Percentiles rank a stretch among this genome's conserved stretches.
These are phyloP conservation scores for Irpex sp. DNA, from an alignment of 1,284 basidiomycete genomes.

Conservation along the genomic window DNA sequence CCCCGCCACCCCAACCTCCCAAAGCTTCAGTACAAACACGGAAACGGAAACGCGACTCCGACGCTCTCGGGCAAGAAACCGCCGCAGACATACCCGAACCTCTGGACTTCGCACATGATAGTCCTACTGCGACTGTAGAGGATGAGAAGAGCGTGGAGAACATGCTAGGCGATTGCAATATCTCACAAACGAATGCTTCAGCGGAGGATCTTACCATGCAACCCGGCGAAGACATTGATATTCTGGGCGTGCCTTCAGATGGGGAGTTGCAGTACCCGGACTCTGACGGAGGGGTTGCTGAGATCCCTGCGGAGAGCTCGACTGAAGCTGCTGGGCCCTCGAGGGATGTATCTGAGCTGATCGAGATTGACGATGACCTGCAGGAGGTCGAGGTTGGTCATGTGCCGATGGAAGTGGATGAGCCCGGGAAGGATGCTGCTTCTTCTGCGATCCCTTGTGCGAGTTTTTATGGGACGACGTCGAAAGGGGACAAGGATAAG, in stretches of 20 bases:
- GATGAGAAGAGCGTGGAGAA: slow-evolving; percentile 11
- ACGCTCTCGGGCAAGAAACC: slow-evolving; percentile 5
- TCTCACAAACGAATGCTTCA: not conserved
- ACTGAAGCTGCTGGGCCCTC: not conserved
- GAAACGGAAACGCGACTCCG: slow-evolving; percentile 26
- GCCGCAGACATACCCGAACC: slow-evolving; percentile 5
- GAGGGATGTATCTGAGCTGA: slow-evolving; percentile 3
- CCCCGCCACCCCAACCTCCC: slow-evolving; percentile 32
- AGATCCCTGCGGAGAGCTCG: not conserved
- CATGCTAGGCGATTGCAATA: not conserved
- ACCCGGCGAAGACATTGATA: not conserved
- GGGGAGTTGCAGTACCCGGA: slow-evolving; percentile 16
- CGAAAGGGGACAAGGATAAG: slow-evolving; percentile 13
- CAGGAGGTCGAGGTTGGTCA: not conserved
- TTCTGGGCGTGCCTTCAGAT: not conserved
- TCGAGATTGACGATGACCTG: slow-evolving; percentile 16
- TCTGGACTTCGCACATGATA: slow-evolving; percentile 1
- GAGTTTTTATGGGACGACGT: slow-evolving; percentile 30
- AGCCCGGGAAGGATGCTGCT: not conserved
- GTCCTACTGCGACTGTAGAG: slow-evolving; percentile 8
- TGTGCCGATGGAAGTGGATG: slow-evolving; percentile 13
- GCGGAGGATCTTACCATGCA: not conserved
- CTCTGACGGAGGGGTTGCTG: not conserved
- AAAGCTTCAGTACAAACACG: slow-evolving; percentile 25
- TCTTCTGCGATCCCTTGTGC: slow-evolving; percentile 8